These are phyloP conservation scores for Nakataea oryzae DNA, from an alignment of 2,329 filamentous ascomycete genomes.

Conservation along the genomic window DNA sequence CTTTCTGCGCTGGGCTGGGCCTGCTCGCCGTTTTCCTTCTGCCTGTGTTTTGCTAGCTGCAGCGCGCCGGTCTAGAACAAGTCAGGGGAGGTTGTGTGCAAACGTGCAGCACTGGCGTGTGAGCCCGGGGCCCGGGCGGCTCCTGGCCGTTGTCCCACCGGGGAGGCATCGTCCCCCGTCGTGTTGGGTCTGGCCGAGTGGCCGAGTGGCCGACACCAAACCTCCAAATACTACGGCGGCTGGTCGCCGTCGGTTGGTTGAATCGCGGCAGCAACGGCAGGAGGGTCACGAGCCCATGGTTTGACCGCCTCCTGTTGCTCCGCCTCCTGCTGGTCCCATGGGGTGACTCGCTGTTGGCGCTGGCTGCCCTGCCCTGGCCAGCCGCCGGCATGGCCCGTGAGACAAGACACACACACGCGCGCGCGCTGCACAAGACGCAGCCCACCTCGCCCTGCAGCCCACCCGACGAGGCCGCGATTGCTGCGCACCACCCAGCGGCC, in stretches of 20 bases:
- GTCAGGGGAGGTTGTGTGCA: background rate
- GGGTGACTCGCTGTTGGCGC: too few relatives aligned
- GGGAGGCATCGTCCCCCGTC: too few relatives aligned
- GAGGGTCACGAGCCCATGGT: background rate
- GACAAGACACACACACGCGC: too few relatives aligned
- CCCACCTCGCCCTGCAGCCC: too few relatives aligned
- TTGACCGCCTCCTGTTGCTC: background rate
- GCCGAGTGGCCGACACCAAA: background rate
- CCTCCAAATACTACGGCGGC: background rate
- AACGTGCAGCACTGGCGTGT: background rate
- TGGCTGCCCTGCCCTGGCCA: too few relatives aligned
- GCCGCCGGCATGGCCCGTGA: background rate
- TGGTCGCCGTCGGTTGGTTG: background rate
- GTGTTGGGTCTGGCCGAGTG: background rate
- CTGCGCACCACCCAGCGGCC: too few relatives aligned
- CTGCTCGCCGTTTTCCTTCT: background rate
- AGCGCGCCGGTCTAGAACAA: background rate
- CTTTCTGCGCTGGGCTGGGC: background rate
- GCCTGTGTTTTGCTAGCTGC: background rate
- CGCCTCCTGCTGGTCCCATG: too few relatives aligned
- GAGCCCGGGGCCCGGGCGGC: too few relatives aligned
- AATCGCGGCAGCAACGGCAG: too few relatives aligned
- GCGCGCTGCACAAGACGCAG: background rate
- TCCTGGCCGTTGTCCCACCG: background rate
- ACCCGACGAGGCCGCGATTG: too few relatives aligned